Evolutionary conservation across 1,284 basidiomycete genomes (phyloP), one percentile per base, ranked within the genome.

Genomic region (Sporisorium scitamineum): DNA sequence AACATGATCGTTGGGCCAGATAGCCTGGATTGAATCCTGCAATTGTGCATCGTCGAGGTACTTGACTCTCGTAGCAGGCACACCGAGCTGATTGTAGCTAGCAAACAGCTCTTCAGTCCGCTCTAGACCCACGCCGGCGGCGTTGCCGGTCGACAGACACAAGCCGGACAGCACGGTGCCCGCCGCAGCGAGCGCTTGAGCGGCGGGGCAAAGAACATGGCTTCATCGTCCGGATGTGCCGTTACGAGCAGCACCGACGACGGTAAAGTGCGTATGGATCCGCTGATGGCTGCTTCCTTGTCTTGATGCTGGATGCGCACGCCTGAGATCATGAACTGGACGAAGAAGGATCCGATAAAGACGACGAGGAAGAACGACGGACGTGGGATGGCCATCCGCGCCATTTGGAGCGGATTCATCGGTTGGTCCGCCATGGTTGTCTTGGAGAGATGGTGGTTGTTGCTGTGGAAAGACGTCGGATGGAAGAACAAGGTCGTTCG

Each of bases 171-270:
- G 78, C 6, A 83, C 73, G 61, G 85, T 84, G 6, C 86, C 85
- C 0, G 81, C 67, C 5, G 63, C 77, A 18, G 92, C 86, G 3
- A 90, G 88, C 29, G 90, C 87, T 20, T 81, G 70, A 13, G 96
- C 82, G 0, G 92, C 92, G 0, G 94, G 0, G 91, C 91, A 82
- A 97, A 97, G 88, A 97, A 97, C 88, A 95, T 90, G 82, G 90
- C 91, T 87, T 96, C 94, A 83, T 96, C 94, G 83, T 96, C 94
- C 2, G 94, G 94, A 80, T 95, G 94, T 11, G 94, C 93, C 0
- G 93, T 94, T 48, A 95, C 86, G 2, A 95, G 82, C 27, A 95
- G 88, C 8, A 67, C 81, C 3, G 74, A 62, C 0, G 48, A 54
- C 13, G 74, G 74, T 5, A 76, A 34, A 3, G 64, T 39, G 13